Conservation (phyloP, 257 asterid genomes). For the Jasminum sambac region DNA sequence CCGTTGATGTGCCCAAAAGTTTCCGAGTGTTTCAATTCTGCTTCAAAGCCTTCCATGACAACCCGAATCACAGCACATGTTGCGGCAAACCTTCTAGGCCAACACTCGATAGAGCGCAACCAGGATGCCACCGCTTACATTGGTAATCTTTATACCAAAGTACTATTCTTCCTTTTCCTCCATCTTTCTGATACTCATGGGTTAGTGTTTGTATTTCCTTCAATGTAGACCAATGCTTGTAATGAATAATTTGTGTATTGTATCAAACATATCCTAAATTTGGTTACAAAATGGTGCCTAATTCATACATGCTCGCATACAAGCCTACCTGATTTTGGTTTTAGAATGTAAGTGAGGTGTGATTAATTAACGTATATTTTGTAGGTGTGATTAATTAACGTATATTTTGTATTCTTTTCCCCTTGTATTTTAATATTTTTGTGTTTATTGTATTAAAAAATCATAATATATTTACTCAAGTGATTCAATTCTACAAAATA, state of each 20-base stretch:
- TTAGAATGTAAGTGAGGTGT: neutral
- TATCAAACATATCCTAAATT: too few species aligned
- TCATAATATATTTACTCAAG: too few species aligned
- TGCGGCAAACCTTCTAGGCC: constrained; percentile 92
- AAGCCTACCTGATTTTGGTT: neutral
- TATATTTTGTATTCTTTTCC: too few species aligned
- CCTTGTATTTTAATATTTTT: too few species aligned
- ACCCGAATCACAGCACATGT: constrained; percentile 93
- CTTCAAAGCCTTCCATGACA: constrained; percentile 45
- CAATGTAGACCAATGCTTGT: constrained; percentile 15
- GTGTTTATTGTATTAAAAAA: too few species aligned
- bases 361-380: too few species aligned
- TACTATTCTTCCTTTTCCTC: constrained; percentile 16
- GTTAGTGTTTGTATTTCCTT: constrained; percentile 18
- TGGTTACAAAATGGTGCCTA: too few species aligned
- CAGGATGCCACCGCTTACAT: constrained; percentile 95
- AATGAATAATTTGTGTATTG: neutral
- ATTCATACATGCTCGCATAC: neutral
- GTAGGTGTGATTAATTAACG: too few species aligned
- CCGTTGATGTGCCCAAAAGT: neutral
- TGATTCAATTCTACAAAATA: too few species aligned
- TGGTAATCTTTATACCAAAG: constrained; percentile 86
- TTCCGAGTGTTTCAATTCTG: neutral
- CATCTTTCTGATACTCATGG: neutral
- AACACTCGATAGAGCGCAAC: constrained; percentile 96